Conservation (phyloP, 2,329 filamentous ascomycete species). For the Apiospora rasikravindrae region DNA sequence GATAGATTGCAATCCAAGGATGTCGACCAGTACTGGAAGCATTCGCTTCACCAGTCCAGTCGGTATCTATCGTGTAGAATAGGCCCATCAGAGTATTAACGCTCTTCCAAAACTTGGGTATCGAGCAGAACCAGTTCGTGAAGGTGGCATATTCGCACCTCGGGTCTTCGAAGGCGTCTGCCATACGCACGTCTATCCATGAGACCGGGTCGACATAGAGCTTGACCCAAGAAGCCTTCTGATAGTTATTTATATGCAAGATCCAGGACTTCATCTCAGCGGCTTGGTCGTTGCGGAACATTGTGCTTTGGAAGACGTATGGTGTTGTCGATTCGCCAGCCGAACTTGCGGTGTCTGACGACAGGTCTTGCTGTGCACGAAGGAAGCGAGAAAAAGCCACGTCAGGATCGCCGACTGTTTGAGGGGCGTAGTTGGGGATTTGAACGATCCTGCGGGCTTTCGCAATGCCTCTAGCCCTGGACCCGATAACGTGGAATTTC, state of each 20-base stretch:
- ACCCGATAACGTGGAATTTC: slow-evolving; percentile 62
- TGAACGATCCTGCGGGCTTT: slow-evolving; percentile 38
- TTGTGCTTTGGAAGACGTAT: slow-evolving; percentile 22
- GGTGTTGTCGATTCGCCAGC: slow-evolving; percentile 25
- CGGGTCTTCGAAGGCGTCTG: slow-evolving; percentile 39
- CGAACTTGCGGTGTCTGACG: background rate
- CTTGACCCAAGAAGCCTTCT: slow-evolving; percentile 26
- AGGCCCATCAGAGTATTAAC: slow-evolving; percentile 50
- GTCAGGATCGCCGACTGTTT: slow-evolving; percentile 46
- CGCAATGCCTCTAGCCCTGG: slow-evolving; percentile 36
- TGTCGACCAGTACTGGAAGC: slow-evolving; percentile 38
- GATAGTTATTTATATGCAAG: slow-evolving; percentile 15
- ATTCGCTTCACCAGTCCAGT: slow-evolving; percentile 38
- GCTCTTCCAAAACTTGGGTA: slow-evolving; percentile 10
- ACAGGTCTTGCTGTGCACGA: background rate
- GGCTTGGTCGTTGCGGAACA: slow-evolving; percentile 28
- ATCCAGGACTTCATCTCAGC: slow-evolving; percentile 31
- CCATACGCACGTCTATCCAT: slow-evolving; percentile 48
- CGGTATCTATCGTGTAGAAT: slow-evolving; percentile 55
- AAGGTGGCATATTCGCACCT: slow-evolving; percentile 37
- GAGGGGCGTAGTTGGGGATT: slow-evolving; percentile 43
- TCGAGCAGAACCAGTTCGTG: slow-evolving; percentile 42
- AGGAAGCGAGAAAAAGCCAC: slow-evolving; percentile 1
- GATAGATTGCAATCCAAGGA: slow-evolving; percentile 58
- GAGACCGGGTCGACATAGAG: slow-evolving; percentile 48